Evolutionary conservation across 176 grass and related monocot species (phyloP).

Genomic region (barley (Hordeum vulgare)): DNA sequence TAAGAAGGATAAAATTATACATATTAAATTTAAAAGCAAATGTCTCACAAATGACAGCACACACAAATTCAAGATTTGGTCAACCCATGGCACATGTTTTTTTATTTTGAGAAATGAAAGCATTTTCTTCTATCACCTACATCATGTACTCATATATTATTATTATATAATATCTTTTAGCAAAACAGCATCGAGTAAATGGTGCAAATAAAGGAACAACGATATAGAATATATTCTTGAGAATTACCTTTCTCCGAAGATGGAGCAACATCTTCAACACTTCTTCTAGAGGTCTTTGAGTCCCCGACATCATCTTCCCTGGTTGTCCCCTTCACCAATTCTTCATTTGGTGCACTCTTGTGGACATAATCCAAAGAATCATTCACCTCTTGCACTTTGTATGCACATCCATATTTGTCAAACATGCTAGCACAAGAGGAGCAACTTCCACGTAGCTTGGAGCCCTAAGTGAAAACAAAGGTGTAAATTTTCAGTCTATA

Average conservation of each 20-base stretch:
- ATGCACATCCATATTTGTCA: background rate
- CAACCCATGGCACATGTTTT: too few relatives aligned
- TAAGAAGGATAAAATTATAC: too few relatives aligned
- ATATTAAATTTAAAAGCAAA: too few relatives aligned
- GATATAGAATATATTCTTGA: background rate
- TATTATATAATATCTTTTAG: too few relatives aligned
- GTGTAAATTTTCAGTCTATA: background rate
- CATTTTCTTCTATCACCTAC: too few relatives aligned
- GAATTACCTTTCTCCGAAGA: constrained; percentile 13
- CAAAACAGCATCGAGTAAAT: too few relatives aligned
- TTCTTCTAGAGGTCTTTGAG: constrained; percentile 40
- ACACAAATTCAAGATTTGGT: too few relatives aligned
- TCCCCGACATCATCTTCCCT: background rate
- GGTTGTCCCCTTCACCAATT: constrained; percentile 27
- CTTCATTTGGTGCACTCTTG: background rate
- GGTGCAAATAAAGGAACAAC: background rate
- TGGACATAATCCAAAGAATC: background rate
- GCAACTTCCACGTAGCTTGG: background rate
- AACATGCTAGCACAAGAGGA: background rate
- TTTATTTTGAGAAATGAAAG: background rate
- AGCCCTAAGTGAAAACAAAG: background rate
- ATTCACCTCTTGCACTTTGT: background rate
- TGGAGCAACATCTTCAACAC: constrained; percentile 22
- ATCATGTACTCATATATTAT: too few relatives aligned
- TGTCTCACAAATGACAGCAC: too few relatives aligned